Evolutionary conservation across 331 rosid genomes (phyloP).

Genomic region (Spiraea crenata): DNA sequence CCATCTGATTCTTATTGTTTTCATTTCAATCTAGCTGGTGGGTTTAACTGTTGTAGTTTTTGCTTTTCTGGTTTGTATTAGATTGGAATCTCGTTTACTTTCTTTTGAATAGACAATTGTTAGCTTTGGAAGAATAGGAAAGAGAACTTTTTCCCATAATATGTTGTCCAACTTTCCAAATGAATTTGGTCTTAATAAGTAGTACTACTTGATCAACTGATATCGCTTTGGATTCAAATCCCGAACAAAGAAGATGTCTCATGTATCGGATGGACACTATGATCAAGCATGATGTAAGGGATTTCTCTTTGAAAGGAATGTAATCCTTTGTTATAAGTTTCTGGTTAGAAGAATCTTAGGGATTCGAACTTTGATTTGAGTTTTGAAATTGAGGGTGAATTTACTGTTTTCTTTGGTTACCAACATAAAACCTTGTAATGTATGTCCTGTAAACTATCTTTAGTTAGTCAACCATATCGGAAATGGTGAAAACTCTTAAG

Average conservation of each 20-base stretch:
- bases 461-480: background rate
- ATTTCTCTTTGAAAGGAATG: too few species aligned
- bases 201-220: constrained; percentile 5
- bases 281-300: background rate
- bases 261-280: background rate
- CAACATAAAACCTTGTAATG: background rate
- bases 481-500: background rate
- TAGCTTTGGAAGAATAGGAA: background rate
- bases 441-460: background rate
- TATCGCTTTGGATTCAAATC: background rate
- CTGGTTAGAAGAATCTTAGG: background rate
- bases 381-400: background rate
- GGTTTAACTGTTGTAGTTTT: background rate
- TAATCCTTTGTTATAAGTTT: background rate
- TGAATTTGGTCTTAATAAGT: constrained; percentile 2
- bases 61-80: background rate
- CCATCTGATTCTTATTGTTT: background rate
- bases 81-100: background rate
- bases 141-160: background rate
- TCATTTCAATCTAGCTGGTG: background rate
- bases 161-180: background rate
- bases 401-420: background rate
- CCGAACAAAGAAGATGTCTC: background rate
- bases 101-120: background rate
- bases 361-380: background rate